Evolutionary conservation across 805 yeast genomes (phyloP).

Genomic region (Candida oleophila): DNA sequence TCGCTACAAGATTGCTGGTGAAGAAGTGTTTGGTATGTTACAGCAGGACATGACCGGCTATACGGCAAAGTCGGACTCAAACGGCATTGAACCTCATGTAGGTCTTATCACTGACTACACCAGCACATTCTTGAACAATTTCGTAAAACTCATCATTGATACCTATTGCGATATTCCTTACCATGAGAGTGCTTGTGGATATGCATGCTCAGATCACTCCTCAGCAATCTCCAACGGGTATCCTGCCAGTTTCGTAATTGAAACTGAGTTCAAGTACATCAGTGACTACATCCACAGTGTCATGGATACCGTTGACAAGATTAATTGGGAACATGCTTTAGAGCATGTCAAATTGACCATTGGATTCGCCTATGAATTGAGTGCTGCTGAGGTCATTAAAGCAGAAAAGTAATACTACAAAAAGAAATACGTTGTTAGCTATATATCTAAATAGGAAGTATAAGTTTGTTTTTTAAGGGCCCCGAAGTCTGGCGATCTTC

Average conservation of each 20-base stretch:
- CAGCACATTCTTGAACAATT: constrained; percentile 52
- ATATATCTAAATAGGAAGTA: too few relatives aligned
- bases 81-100: constrained; percentile 58
- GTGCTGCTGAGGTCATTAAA: constrained; percentile 24
- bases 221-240: constrained; percentile 80
- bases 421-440: too few relatives aligned
- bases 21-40: constrained; percentile 73
- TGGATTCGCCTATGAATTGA: constrained; percentile 73
- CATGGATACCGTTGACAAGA: constrained; percentile 76
- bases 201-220: constrained; percentile 92
- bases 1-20: constrained; percentile 43
- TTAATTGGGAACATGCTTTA: constrained; percentile 73
- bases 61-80: constrained; percentile 49
- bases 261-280: constrained; percentile 62
- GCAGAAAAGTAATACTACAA: not conserved
- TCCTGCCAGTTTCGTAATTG: constrained; percentile 83
- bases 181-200: constrained; percentile 79
- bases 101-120: constrained; percentile 82
- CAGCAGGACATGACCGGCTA: constrained; percentile 96
- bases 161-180: constrained; percentile 67
- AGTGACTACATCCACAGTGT: constrained; percentile 75
- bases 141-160: constrained; percentile 59
- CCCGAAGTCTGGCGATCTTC: too few relatives aligned
- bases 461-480: too few relatives aligned
- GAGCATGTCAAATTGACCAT: constrained; percentile 79